Base-by-base conservation (phyloP, 23 red algal genomes). In the Agarophyton chilense region DNA sequence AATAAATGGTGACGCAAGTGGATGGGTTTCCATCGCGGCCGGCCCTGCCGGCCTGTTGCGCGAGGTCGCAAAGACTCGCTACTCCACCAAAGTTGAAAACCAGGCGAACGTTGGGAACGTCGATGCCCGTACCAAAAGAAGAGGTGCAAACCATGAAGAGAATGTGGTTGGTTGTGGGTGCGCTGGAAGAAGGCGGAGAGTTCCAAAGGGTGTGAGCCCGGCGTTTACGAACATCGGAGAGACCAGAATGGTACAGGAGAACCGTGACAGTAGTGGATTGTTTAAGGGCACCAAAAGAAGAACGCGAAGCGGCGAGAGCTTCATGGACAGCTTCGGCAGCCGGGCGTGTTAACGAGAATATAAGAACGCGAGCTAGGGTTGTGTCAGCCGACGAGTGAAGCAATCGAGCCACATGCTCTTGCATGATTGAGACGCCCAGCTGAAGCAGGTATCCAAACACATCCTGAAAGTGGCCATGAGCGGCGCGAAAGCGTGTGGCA, bases 131-230 rank as follows among this genome's bases (percentile, higher is more conserved):
- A 9, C 67, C 67, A 41, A 73, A 73, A 4, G 31, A 6, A 13
- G 67, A 73, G 12, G 67, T 73, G 35, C 67, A 73, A 4, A 73
- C 67, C 67, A 73, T 73, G 67, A 73, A 34, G 9, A 10, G 7
- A 8, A 61, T 7, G 5, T 4, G 19, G 6, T 7, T 28, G 5
- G 56, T 61, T 6, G 56, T 8, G 9, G 9, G 56, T 28, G 56
- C 8, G 6, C 8, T 28, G 19, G n/a, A 31, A 61, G 56, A 61
- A 28, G 56, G 19, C 4, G 56, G 5, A 8, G 56, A 61, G 7
- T 61, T 8, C 56, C 56, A 61, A 12, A 8, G 8, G 8, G 56
- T 8, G 28, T 61, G 56, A 7, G 56, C 7, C 19, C 8, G 19
- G 9, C 9, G 19, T 31, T 61, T 61, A 17, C 8, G 8, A 28